Evolutionary conservation across 108 stramenopile genomes (phyloP).

Genomic region (Parmales sp.): DNA sequence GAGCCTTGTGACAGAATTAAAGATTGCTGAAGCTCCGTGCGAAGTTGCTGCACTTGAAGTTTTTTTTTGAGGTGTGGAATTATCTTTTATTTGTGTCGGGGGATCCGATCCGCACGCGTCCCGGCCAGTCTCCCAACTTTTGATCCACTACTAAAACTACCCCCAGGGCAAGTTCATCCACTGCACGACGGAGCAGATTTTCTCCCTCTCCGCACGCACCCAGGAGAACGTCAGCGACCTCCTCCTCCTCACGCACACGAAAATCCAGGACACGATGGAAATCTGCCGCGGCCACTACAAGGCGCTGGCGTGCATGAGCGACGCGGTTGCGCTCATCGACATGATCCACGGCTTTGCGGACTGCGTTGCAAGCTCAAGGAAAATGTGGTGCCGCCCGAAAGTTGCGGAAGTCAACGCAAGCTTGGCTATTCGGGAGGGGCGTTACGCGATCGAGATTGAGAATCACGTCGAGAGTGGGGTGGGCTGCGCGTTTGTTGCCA

Average conservation of each 20-base stretch:
- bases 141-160: no score
- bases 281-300: conserved; percentile 61
- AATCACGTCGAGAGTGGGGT: conserved; percentile 11
- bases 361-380: conserved; percentile 55
- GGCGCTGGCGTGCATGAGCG: conserved; percentile 61
- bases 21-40: no score
- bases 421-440: conserved; percentile 60
- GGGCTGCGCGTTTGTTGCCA: conserved; percentile 46
- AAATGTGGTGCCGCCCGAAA: conserved; percentile 64
- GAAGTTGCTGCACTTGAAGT: no score
- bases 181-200: conserved; percentile 74
- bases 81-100: no score
- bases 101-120: no score
- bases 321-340: conserved; percentile 75
- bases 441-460: conserved; percentile 57
- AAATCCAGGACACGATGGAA: conserved; percentile 70
- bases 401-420: conserved; percentile 26
- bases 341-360: conserved; percentile 80
- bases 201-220: conserved; percentile 52
- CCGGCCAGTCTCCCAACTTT: no score
- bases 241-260: conserved; percentile 62
- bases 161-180: conserved; percentile 56
- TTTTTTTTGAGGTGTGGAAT: no score
- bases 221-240: conserved; percentile 77
- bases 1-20: no score